Base-by-base conservation (phyloP, 1,139 yeast species). In the Yamadazyma epiphylla region DNA sequence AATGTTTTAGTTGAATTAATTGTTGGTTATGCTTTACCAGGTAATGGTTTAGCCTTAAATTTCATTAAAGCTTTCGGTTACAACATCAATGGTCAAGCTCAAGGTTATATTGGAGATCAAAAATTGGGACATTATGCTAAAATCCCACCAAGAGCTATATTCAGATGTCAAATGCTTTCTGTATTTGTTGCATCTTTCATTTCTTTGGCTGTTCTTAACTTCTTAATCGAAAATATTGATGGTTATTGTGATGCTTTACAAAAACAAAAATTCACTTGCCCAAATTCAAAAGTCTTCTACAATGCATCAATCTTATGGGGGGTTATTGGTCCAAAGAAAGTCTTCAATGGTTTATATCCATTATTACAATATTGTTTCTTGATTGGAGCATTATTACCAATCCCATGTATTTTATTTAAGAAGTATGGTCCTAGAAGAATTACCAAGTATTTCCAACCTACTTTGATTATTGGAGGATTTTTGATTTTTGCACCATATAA, bases 11-110 rank as follows among this genome's bases (percentile, higher is more conserved):
- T 74, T 21, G 83, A 78, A 48, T 58, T 79, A 41, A 68, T 79
- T 36, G 61, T 74, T 30, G 85, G 85, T 17, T 76, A 77, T 42
- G 78, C 80, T 3, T 40, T 78, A 20, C 84, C 83, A 17, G 82
- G 81, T 31, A 75, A 77, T 35, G 80, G 79, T 27, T 56, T 64
- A 29, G 83, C 84, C 2, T 54, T 77, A 38, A 77, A 72, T 69
- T 65, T 72, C 22, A 55, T 77, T 41, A 77, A 77, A 47, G 76
- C 80, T 3, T 66, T 64, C 35, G 84, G 83, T 19, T 67, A 68
- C 41, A 76, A 75, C 46, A 73, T 76, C 40, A 74, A 70, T 51
- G 73, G 72, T 3, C 83, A 77, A 53, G 80, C 83, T 10, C 74
- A 74, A 29, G 63, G 60, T 46, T 78, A 70, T 53, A 60, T 75